These are phyloP conservation scores for Uronychia binucleata DNA, from an alignment of 73 alveolate genomes.

Conservation along the genomic window DNA sequence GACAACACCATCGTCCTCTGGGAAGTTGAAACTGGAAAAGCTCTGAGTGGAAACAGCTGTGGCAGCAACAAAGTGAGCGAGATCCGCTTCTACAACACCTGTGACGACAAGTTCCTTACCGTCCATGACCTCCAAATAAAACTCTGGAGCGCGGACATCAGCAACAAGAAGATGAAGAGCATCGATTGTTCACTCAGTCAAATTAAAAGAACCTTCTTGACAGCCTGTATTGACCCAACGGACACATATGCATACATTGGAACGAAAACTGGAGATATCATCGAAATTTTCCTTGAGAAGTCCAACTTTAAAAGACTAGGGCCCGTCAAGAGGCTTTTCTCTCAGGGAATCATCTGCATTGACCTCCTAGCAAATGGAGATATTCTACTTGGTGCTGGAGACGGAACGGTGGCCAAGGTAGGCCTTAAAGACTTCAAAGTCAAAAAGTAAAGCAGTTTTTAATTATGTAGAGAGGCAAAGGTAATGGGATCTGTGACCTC, in stretches of 20 bases:
- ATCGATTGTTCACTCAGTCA: conserved; percentile 69
- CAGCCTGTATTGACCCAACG: conserved; percentile 77
- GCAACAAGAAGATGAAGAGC: conserved; percentile 75
- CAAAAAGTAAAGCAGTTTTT: too few relatives aligned
- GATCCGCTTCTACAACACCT: conserved; percentile 78
- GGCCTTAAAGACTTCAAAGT: conserved; percentile 76
- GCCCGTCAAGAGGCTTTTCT: conserved; percentile 81
- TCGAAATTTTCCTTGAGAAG: conserved; percentile 79
- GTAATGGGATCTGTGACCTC: conserved; percentile 94
- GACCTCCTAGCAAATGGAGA: conserved; percentile 91
- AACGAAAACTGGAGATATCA: conserved; percentile 87
- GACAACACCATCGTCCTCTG: conserved; percentile 91
- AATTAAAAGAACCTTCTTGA: conserved; percentile 78
- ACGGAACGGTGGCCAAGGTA: conserved; percentile 89
- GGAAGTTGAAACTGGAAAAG: conserved; percentile 89
- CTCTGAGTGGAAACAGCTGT: conserved; percentile 86
- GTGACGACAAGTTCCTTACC: conserved; percentile 79
- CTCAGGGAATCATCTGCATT: conserved; percentile 74
- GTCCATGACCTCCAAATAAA: conserved; percentile 84
- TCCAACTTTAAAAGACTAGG: conserved; percentile 86
- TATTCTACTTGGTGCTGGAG: conserved; percentile 92
- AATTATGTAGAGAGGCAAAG: conserved; percentile 67
- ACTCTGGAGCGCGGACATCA: conserved; percentile 83
- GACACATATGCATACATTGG: conserved; percentile 83
- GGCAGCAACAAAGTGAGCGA: conserved; percentile 88